These are phyloP conservation scores for Trametes maxima DNA, from an alignment of 768 basidiomycete species.

Conservation along the genomic window DNA sequence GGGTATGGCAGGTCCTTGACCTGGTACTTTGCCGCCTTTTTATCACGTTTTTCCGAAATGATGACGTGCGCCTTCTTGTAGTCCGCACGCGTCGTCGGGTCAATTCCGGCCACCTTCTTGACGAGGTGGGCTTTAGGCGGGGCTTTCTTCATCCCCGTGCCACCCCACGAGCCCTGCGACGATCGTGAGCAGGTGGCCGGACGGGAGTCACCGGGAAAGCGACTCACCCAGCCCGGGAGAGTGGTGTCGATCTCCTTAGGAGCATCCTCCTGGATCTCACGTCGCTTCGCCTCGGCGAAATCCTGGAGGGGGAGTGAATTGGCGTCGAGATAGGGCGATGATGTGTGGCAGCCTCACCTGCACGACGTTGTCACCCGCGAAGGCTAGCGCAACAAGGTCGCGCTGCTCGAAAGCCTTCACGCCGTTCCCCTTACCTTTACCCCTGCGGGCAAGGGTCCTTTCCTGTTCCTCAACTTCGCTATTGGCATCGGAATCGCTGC, in stretches of 20 bases:
- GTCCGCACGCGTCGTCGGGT: constrained; percentile 79
- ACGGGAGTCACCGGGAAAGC: constrained; percentile 4
- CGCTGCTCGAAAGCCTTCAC: constrained; percentile 82
- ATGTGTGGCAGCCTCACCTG: constrained; percentile 51
- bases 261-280: constrained; percentile 84
- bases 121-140: constrained; percentile 71
- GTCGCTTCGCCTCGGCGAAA: constrained; percentile 82
- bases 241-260: constrained; percentile 88
- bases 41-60: constrained; percentile 94
- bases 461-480: constrained; percentile 78
- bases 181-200: not conserved
- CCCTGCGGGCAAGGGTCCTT: constrained; percentile 43
- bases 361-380: constrained; percentile 96
- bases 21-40: constrained; percentile 87
- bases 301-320: constrained; percentile 48
- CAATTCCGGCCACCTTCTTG: constrained; percentile 82
- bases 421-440: constrained; percentile 42
- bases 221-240: constrained; percentile 90
- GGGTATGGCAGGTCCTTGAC: constrained; percentile 93
- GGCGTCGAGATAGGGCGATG: not conserved
- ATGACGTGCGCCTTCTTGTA: constrained; percentile 86
- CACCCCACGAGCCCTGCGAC: constrained; percentile 88
- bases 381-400: constrained; percentile 91
- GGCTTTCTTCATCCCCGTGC: constrained; percentile 63
- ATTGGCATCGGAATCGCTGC: constrained; percentile 55